A percentile compares a stretch with the other conserved stretches of the same genome.
Evolutionary conservation across 73 alveolate species (phyloP).

Genomic region (Effrenium voratum): DNA sequence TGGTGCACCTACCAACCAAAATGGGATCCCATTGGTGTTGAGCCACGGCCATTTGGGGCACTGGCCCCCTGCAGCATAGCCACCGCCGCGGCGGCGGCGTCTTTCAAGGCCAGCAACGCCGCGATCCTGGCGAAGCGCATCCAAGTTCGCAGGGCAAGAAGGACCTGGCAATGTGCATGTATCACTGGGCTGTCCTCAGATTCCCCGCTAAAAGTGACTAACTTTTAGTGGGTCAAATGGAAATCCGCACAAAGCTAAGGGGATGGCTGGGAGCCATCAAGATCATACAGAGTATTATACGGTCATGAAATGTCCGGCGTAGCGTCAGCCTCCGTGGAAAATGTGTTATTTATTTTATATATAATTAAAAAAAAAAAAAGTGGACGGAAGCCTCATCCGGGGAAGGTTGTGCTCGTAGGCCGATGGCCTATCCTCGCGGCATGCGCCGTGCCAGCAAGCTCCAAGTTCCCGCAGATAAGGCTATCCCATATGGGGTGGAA

Average conservation of each 20-base stretch:
- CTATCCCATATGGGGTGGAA: too few relatives aligned
- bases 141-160: neutral
- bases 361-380: neutral
- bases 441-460: neutral
- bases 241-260: neutral
- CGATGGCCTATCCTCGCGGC: conserved; percentile 29
- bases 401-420: neutral
- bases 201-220: neutral
- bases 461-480: neutral
- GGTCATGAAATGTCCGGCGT: neutral
- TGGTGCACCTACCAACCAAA: neutral
- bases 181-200: neutral
- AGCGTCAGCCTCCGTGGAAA: neutral
- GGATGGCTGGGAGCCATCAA: neutral
- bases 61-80: conserved; percentile 19
- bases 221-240: neutral
- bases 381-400: conserved; percentile 3
- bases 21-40: neutral
- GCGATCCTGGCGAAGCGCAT: neutral
- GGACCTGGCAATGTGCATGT: neutral
- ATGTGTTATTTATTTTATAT: neutral
- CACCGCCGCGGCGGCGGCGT: conserved; percentile 30
- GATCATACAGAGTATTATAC: neutral
- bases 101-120: conserved; percentile 49
- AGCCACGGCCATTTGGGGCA: too few relatives aligned